Conservation (phyloP, 2,329 filamentous ascomycete genomes). For the Xylaria sp. region DNA sequence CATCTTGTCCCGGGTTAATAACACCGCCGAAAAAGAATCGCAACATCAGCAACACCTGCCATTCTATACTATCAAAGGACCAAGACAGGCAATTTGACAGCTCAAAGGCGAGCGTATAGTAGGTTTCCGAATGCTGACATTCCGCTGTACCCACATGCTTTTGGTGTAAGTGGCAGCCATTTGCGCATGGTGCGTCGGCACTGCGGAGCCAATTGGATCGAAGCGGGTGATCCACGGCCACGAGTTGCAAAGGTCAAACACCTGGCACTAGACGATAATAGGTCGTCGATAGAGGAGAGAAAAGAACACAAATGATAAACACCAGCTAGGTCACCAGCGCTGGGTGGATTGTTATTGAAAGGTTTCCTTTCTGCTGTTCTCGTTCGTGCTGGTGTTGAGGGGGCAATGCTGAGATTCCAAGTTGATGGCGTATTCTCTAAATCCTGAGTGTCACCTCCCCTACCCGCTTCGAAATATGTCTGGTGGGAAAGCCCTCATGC, state of each 20-base stretch:
- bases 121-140: conserved; percentile 28
- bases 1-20: conserved; percentile 1
- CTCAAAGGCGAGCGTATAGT: conserved; percentile 23
- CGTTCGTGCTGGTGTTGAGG: neutral
- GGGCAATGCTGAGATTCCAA: neutral
- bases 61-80: conserved; percentile 17
- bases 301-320: conserved; percentile 8
- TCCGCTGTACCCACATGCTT: conserved; percentile 27
- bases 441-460: conserved; percentile 8
- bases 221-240: conserved; percentile 40
- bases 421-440: conserved; percentile 1
- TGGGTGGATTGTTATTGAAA: neutral
- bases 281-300: conserved; percentile 11
- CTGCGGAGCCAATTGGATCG: conserved; percentile 32
- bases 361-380: conserved; percentile 9
- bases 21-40: conserved; percentile 2
- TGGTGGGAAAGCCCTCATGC: conserved; percentile 6
- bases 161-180: conserved; percentile 32
- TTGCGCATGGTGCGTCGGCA: conserved; percentile 31
- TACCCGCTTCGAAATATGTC: neutral
- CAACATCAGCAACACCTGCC: conserved; percentile 16
- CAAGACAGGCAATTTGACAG: conserved; percentile 28
- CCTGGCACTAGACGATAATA: conserved; percentile 30
- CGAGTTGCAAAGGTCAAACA: conserved; percentile 37
- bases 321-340: neutral